phyloP scores from a whole-genome alignment of 495 filamentous ascomycete species.

The Endocarpon pusillum region DNA sequence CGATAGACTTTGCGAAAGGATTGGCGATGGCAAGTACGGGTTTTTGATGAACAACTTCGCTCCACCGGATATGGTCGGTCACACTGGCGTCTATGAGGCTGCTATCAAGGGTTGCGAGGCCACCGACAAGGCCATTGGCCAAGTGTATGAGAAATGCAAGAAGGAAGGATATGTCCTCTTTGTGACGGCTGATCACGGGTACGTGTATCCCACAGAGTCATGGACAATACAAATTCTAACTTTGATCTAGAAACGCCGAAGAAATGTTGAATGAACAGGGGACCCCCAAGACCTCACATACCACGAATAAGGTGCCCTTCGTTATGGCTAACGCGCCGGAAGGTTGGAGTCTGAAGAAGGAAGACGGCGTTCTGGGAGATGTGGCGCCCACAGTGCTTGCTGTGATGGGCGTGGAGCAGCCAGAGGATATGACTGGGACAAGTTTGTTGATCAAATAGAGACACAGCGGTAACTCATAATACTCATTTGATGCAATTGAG shows the following conservation, averaged over 20 bases:
- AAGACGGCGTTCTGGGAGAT: conserved; percentile 78
- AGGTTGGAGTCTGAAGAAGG: conserved; percentile 74
- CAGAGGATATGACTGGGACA: conserved; percentile 77
- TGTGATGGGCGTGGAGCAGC: conserved; percentile 77
- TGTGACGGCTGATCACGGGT: conserved; percentile 89
- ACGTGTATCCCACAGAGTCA: conserved; percentile 12
- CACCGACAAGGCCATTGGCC: conserved; percentile 85
- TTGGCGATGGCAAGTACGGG: conserved; percentile 64
- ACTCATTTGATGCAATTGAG: no score
- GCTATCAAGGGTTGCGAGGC: conserved; percentile 70
- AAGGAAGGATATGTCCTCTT: conserved; percentile 81
- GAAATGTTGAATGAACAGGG: conserved; percentile 95
- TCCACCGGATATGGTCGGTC: conserved; percentile 97
- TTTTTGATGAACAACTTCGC: conserved; percentile 99
- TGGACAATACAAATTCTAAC: neutral
- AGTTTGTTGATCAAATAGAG: conserved; percentile 77
- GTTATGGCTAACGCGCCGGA: conserved; percentile 93
- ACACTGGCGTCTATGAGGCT: conserved; percentile 95
- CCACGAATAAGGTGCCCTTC: conserved; percentile 92
- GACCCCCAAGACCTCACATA: conserved; percentile 95
- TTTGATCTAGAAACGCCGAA: conserved; percentile 60
- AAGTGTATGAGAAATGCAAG: conserved; percentile 84
- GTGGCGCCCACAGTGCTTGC: conserved; percentile 85
- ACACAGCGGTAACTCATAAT: no score
- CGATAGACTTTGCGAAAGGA: conserved; percentile 67